A percentile compares a stretch with the other conserved stretches of the same genome.
Conservation (phyloP, 371 early-diverging fungal species). For the Chytridiales sp. region DNA sequence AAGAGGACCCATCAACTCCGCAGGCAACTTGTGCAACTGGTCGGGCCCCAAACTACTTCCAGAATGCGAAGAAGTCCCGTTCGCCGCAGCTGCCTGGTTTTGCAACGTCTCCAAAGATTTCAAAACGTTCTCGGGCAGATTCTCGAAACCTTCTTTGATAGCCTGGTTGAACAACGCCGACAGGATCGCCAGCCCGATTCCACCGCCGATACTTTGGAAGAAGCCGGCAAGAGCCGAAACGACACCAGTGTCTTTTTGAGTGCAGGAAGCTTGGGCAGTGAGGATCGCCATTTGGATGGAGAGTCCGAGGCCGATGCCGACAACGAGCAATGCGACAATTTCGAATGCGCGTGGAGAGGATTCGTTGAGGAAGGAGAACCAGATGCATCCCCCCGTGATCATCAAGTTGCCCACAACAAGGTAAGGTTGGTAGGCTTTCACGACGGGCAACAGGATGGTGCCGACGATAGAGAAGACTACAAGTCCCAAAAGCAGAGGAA, state of each 20-base stretch:
- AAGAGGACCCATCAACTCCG: too few relatives aligned
- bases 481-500: slow-evolving; percentile 58
- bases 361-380: slow-evolving; percentile 22
- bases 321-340: slow-evolving; percentile 54
- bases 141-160: too few relatives aligned
- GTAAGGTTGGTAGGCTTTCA: slow-evolving; percentile 31
- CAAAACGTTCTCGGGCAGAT: too few relatives aligned
- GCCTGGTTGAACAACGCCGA: too few relatives aligned
- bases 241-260: too few relatives aligned
- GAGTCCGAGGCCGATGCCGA: slow-evolving; percentile 63
- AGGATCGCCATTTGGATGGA: slow-evolving; percentile 58
- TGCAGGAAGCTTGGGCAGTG: slow-evolving; percentile 57
- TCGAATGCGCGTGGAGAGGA: slow-evolving; percentile 42
- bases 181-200: slow-evolving; percentile 25
- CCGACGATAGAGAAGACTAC: slow-evolving; percentile 50
- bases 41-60: too few relatives aligned
- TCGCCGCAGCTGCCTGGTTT: too few relatives aligned
- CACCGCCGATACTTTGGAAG: slow-evolving; percentile 49
- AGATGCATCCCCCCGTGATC: slow-evolving; percentile 32
- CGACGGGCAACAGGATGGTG: slow-evolving; percentile 48
- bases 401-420: slow-evolving; percentile 51
- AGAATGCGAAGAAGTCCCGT: too few relatives aligned
- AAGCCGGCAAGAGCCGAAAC: too few relatives aligned
- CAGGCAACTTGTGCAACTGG: too few relatives aligned
- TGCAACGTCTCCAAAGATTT: too few relatives aligned